A percentile compares a stretch with the other conserved stretches of the same genome.
Evolutionary conservation across 768 basidiomycete genomes (phyloP).

Genomic region (Auricularia cornea): DNA sequence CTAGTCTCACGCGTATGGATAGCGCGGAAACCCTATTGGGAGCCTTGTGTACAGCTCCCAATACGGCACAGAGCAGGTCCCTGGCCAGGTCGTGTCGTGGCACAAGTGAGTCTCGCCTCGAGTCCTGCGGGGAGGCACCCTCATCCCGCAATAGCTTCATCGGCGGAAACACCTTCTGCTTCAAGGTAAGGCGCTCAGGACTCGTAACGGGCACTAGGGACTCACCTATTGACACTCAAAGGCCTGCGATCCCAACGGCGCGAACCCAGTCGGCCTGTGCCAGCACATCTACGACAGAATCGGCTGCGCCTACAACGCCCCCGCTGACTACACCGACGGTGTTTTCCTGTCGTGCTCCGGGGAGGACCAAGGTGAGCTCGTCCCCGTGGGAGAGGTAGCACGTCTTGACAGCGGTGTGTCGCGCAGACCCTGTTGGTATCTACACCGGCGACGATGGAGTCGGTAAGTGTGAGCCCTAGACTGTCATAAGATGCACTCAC

Average conservation of each 20-base stretch:
- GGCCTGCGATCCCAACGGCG: slow-evolving; percentile 50
- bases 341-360: slow-evolving; percentile 58
- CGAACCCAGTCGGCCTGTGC: slow-evolving; percentile 47
- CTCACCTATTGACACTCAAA: slow-evolving; percentile 31
- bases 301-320: slow-evolving; percentile 69
- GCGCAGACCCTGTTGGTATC: slow-evolving; percentile 37
- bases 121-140: background rate
- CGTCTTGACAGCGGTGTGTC: too few relatives aligned
- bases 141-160: slow-evolving; percentile 47
- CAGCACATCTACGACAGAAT: slow-evolving; percentile 70
- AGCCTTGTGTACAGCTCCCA: slow-evolving; percentile 50
- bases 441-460: slow-evolving; percentile 32
- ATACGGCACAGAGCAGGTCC: slow-evolving; percentile 36
- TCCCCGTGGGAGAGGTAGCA: too few relatives aligned
- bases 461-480: background rate
- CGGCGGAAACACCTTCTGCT: slow-evolving; percentile 54
- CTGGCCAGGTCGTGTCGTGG: slow-evolving; percentile 31
- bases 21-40: slow-evolving; percentile 79
- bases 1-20: background rate
- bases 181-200: too few relatives aligned
- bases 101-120: slow-evolving; percentile 38
- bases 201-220: too few relatives aligned
- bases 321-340: slow-evolving; percentile 48
- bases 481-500: too few relatives aligned
- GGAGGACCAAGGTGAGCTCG: slow-evolving; percentile 40